phyloP scores from a whole-genome alignment of 352 stramenopile genomes.

The Phytophthora hybrid region DNA sequence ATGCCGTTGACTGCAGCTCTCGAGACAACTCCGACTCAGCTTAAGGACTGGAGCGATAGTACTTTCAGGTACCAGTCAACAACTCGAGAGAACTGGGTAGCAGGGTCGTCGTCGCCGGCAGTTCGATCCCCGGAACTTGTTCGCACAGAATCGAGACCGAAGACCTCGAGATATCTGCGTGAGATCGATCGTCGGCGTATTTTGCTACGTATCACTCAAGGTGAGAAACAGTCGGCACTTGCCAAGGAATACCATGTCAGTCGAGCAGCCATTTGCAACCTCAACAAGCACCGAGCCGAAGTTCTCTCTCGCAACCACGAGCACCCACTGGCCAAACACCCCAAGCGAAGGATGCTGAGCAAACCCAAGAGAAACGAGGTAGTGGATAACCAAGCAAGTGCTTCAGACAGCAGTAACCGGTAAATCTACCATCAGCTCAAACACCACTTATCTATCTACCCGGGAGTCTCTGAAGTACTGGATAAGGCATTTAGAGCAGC shows the following conservation, averaged over 20 bases:
- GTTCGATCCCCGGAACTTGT: constrained; percentile 23
- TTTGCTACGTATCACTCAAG: constrained; percentile 61
- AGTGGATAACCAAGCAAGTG: constrained; percentile 7
- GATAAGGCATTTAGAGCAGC: background rate
- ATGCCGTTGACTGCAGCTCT: constrained; percentile 14
- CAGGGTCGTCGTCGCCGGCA: constrained; percentile 6
- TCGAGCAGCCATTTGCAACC: constrained; percentile 72
- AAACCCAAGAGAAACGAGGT: constrained; percentile 8
- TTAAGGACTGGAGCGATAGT: constrained; percentile 11
- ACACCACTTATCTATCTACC: constrained; percentile 3
- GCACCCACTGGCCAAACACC: constrained; percentile 69
- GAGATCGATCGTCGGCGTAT: constrained; percentile 74
- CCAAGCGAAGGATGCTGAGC: constrained; percentile 46
- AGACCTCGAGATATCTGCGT: constrained; percentile 69
- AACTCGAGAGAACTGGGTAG: background rate
- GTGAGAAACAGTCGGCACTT: constrained; percentile 69
- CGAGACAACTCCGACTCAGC: background rate
- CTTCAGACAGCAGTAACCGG: constrained; percentile 2
- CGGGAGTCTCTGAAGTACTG: background rate
- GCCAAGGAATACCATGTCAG: constrained; percentile 79
- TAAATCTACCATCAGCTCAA: constrained; percentile 4
- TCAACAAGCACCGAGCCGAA: constrained; percentile 69
- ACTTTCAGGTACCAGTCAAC: constrained; percentile 3
- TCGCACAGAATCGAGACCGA: constrained; percentile 23
- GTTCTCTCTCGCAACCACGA: constrained; percentile 60